Base-by-base conservation (phyloP, 345 rosid species). In the Citrus glauca region DNA sequence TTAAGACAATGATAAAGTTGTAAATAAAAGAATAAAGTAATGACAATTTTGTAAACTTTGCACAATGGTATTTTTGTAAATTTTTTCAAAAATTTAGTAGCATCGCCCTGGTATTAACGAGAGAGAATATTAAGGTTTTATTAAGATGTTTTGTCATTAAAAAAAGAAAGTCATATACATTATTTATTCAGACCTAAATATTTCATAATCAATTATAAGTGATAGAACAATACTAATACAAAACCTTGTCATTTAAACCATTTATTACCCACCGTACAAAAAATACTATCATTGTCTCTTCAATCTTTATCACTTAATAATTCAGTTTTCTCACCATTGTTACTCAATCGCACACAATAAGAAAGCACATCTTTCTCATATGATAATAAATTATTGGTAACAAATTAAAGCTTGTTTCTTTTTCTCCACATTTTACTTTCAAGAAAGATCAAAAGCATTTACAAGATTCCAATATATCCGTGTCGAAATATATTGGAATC, bases 401-500 rank as follows among this genome's bases (percentile, higher is more conserved):
- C 75, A 56, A 70, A 30, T 50, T 55, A 38, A 72, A 20, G 27
- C 14, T 73, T 56, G 66, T 6, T 25, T 35, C 32, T 27, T 32
- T 59, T 7, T 20, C 20, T 14, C 17, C 35, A 9, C n/a, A 14
- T 25, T n/a, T 20, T 57, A 4, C 64, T 57, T 72, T 72, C 13
- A 32, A 72, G 45, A 37, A 56, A 56, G 65, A 13, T 62, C 24
- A 38, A 60, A 13, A 60, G 38, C 27, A 45, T 19, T 64, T 50
- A 8, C 38, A 24, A 37, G 65, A 73, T 73, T 66, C 78, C 28
- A 66, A 59, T 30, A 60, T 60, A 69, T 75, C 33, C 32, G 33
- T 80, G 59, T 33, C 61, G 55, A 74, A 48, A 5, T 9, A 35
- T 38, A 28, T 56, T 55, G 27, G 66, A 55, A 76, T 76, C 71